A percentile compares a stretch with the other conserved stretches of the same genome.
phyloP scores from a whole-genome alignment of 257 asterid species.

The Solanum neorickii region DNA sequence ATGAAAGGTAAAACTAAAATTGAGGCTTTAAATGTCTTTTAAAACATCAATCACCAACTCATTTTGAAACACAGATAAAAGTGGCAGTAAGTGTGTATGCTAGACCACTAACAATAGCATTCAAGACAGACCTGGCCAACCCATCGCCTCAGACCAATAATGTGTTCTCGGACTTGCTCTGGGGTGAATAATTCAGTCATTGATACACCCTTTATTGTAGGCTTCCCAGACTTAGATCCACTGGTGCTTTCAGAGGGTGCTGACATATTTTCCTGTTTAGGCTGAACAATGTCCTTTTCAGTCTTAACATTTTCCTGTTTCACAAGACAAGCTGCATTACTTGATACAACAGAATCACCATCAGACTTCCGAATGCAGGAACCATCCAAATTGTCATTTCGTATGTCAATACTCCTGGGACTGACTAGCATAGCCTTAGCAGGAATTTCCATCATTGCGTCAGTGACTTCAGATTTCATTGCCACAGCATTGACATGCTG shows the following conservation, averaged over 20 bases:
- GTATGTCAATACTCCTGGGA: conserved; percentile 26
- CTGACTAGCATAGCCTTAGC: conserved; percentile 26
- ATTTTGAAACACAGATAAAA: background rate
- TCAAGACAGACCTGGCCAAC: conserved; percentile 78
- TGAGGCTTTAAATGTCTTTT: background rate
- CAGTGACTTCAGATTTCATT: conserved; percentile 42
- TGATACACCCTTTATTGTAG: conserved; percentile 86
- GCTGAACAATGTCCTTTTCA: conserved; percentile 51
- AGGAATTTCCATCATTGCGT: conserved; percentile 47
- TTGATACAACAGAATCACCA: conserved; percentile 24
- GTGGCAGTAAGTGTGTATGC: background rate
- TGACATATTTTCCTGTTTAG: conserved; percentile 37
- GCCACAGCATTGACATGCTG: conserved; percentile 20
- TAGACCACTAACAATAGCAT: background rate
- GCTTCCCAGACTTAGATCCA: conserved; percentile 84
- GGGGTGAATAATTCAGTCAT: conserved; percentile 91
- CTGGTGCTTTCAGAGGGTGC: conserved; percentile 42
- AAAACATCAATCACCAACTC: background rate
- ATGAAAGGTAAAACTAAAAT: background rate
- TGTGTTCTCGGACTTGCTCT: conserved; percentile 82
- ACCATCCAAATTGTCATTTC: conserved; percentile 34
- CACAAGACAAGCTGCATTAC: conserved; percentile 24
- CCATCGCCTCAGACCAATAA: conserved; percentile 87
- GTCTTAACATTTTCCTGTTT: conserved; percentile 35
- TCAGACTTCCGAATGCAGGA: conserved; percentile 32